phyloP scores from a whole-genome alignment of 2,329 filamentous ascomycete genomes.

The Xylariaceae sp. region DNA sequence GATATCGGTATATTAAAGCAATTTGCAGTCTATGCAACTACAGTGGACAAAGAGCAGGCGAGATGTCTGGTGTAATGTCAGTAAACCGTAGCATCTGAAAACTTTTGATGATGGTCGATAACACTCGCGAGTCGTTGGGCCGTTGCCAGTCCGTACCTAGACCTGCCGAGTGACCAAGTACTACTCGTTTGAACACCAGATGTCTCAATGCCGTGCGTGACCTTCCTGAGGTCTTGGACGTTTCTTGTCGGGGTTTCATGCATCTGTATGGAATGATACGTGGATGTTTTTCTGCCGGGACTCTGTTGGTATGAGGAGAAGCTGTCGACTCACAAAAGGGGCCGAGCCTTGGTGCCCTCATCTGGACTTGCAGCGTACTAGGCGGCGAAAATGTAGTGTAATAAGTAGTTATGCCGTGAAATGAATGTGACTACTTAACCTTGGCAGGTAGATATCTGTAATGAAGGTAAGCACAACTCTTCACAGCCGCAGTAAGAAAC shows the following conservation, averaged over 20 bases:
- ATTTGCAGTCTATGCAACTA: neutral
- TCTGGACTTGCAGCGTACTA: neutral
- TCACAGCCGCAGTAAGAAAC: neutral
- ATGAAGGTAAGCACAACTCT: neutral
- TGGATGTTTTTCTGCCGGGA: neutral
- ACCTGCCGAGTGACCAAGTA: neutral
- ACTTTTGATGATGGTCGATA: neutral
- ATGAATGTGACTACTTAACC: neutral
- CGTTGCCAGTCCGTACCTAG: neutral
- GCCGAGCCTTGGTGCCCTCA: neutral
- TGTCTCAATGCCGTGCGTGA: too few relatives aligned
- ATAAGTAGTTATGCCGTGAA: neutral
- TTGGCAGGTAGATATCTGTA: neutral
- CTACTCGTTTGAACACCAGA: too few relatives aligned
- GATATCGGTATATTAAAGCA: neutral
- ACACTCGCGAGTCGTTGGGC: neutral
- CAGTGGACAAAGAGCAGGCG: neutral
- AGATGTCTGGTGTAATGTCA: neutral
- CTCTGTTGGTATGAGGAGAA: neutral
- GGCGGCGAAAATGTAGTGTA: neutral
- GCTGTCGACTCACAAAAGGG: neutral
- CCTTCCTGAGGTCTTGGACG: neutral
- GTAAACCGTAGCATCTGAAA: too few relatives aligned
- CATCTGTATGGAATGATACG: neutral
- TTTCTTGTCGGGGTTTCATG: neutral